Evolutionary conservation across 495 filamentous ascomycete species (phyloP).

Genomic region (Bryoglossum gracile): DNA sequence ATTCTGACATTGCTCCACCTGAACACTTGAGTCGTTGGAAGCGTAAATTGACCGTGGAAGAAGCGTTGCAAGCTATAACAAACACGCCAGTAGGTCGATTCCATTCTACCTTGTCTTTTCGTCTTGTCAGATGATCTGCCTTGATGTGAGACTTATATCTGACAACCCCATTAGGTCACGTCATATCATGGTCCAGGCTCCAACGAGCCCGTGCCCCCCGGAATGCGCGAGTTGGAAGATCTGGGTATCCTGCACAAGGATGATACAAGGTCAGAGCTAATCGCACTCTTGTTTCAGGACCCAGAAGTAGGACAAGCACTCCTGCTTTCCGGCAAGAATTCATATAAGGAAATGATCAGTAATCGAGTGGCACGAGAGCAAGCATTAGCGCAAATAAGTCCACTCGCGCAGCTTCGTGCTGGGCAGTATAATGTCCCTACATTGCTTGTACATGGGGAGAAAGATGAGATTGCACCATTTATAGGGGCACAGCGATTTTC

Average conservation of each 20-base stretch:
- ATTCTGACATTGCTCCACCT: slow-evolving; percentile 1
- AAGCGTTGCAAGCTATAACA: neutral
- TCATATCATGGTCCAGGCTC: neutral
- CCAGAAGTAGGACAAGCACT: neutral
- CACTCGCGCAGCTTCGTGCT: neutral
- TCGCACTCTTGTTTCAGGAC: neutral
- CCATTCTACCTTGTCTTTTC: neutral
- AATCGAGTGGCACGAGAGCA: neutral
- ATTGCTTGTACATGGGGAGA: slow-evolving; percentile 1
- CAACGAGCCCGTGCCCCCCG: neutral
- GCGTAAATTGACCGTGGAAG: neutral
- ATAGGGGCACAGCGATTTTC: neutral
- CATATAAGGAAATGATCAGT: neutral
- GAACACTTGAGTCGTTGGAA: neutral
- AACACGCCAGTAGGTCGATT: neutral
- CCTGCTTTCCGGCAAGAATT: neutral
- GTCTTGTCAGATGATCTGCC: neutral
- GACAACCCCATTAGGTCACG: neutral
- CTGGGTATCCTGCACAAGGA: neutral
- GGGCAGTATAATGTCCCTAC: slow-evolving; percentile 1
- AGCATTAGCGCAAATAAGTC: neutral
- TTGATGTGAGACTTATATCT: neutral
- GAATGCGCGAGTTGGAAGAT: neutral
- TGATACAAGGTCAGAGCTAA: neutral
- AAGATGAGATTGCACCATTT: slow-evolving; percentile 2